Conservation (phyloP, 169 alveolate species). For the Plasmodium berghei region DNA sequence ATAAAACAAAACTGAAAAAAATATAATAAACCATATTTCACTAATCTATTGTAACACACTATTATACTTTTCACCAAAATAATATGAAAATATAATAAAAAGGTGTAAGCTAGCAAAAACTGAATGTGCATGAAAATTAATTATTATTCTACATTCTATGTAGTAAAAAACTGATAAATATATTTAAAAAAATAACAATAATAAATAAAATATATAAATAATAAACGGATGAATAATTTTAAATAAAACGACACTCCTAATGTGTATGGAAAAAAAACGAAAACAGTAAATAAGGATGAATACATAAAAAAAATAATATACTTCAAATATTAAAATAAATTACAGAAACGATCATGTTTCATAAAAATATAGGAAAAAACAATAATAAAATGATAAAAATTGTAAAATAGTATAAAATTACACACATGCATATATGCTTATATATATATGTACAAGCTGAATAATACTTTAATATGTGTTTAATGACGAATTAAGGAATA, state of each 20-base stretch:
- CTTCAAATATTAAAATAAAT: background rate
- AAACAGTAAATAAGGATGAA: background rate
- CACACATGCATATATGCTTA: background rate
- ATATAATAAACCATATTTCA: background rate
- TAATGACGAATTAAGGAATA: too few species aligned
- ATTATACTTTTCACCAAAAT: background rate
- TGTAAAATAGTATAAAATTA: background rate
- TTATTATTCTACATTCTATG: background rate
- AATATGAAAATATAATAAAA: background rate
- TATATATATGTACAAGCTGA: background rate
- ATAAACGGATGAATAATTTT: background rate
- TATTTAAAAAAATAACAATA: background rate
- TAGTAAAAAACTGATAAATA: constrained; percentile 1
- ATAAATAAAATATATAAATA: background rate
- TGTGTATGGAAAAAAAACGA: background rate
- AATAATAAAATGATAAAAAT: constrained; percentile 3
- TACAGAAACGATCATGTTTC: background rate
- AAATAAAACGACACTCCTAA: background rate
- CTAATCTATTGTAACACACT: background rate
- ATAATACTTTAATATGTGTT: too few species aligned
- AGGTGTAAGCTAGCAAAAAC: background rate
- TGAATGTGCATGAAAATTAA: background rate
- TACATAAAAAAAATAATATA: background rate
- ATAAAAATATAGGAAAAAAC: constrained; percentile 3
- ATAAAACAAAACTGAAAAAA: background rate